These are phyloP conservation scores for Angophora floribunda DNA, from an alignment of 345 rosid genomes.

Conservation along the genomic window DNA sequence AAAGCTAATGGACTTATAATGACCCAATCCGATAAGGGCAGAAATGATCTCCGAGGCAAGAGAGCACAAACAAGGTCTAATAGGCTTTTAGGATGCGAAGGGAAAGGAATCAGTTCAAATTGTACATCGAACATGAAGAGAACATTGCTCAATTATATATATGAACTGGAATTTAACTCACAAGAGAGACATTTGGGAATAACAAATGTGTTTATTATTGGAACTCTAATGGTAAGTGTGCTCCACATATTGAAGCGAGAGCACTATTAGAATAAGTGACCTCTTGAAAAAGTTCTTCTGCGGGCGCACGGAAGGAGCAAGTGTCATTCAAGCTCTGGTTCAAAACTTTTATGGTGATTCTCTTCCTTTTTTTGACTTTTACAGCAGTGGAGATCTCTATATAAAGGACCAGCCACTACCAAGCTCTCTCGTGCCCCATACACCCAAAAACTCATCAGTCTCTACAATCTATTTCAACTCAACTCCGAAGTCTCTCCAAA, in stretches of 20 bases:
- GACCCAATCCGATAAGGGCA: not conserved
- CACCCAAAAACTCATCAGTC: not conserved
- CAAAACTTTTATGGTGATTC: not conserved
- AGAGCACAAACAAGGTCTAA: not conserved
- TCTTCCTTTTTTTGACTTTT: not conserved
- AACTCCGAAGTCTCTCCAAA: not conserved
- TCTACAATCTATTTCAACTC: not conserved
- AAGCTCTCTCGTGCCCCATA: not conserved
- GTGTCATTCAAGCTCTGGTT: not conserved
- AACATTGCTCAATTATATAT: not conserved
- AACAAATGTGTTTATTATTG: not conserved
- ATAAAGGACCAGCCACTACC: not conserved
- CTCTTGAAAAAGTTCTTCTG: not conserved
- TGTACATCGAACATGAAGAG: not conserved
- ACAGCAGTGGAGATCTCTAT: not conserved
- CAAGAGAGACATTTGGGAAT: not conserved
- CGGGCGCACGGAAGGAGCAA: not conserved
- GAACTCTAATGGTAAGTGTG: not conserved
- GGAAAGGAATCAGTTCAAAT: not conserved
- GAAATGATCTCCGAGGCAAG: fast-evolving
- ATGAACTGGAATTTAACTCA: not conserved
- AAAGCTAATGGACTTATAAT: not conserved
- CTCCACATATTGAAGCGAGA: not conserved
- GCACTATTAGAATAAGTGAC: not conserved
- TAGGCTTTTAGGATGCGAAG: not conserved